Conservation (phyloP, 2,329 filamentous ascomycete genomes). For the Sporothrix globosa region DNA sequence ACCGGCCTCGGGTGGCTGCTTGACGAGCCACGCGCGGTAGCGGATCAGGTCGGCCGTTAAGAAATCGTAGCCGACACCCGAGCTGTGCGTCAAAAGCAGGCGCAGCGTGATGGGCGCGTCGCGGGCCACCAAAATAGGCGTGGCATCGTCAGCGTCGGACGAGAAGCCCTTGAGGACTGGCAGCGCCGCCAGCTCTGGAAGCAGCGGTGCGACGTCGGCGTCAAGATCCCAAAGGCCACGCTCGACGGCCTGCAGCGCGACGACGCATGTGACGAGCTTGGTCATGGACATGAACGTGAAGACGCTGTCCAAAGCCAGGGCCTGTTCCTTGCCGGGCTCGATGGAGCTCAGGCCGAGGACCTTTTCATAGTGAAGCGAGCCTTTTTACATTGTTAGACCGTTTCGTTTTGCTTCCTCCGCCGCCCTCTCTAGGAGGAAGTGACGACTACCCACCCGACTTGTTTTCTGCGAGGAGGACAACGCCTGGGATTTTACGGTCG, state of each 20-base stretch:
- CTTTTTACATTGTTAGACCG: conserved; percentile 7
- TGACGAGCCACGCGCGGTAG: conserved; percentile 25
- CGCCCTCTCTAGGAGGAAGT: background rate
- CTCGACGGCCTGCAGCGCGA: conserved; percentile 54
- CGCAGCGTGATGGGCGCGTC: conserved; percentile 35
- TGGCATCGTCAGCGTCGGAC: conserved; percentile 5
- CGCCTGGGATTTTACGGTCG: conserved; percentile 35
- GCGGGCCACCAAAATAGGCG: conserved; percentile 26
- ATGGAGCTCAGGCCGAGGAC: conserved; percentile 36
- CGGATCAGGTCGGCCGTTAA: conserved; percentile 30
- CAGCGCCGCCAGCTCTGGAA: conserved; percentile 36
- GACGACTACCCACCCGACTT: conserved; percentile 26
- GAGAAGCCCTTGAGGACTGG: conserved; percentile 32
- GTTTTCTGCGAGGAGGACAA: conserved; percentile 37
- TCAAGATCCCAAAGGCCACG: conserved; percentile 50
- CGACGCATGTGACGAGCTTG: conserved; percentile 52
- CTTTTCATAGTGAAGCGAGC: conserved; percentile 39
- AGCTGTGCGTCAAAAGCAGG: conserved; percentile 35
- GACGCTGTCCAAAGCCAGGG: conserved; percentile 40
- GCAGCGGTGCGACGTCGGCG: conserved; percentile 46
- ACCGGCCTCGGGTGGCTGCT: conserved; percentile 21
- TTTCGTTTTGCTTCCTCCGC: background rate
- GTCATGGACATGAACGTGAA: conserved; percentile 45
- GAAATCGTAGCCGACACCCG: conserved; percentile 36
- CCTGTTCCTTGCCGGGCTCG: conserved; percentile 31